phyloP scores from a whole-genome alignment of 2,329 filamentous ascomycete genomes.

The Cadophora malorum region DNA sequence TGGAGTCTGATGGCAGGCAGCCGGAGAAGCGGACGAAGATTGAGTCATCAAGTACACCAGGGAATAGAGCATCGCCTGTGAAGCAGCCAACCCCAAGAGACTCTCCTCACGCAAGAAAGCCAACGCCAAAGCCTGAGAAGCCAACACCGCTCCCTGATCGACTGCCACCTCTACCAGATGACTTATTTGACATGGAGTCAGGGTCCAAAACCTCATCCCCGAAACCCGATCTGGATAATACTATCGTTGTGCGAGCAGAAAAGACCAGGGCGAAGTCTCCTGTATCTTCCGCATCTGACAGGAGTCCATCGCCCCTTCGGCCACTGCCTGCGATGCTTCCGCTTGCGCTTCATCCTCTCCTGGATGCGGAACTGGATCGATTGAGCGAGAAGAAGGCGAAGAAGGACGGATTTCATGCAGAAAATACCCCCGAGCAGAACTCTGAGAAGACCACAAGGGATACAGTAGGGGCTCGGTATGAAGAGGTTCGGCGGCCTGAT shows the following conservation, averaged over 20 bases:
- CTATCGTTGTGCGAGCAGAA: constrained; percentile 30
- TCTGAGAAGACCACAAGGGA: constrained; percentile 28
- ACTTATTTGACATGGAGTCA: constrained; percentile 33
- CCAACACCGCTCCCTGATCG: constrained; percentile 35
- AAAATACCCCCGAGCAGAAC: constrained; percentile 19
- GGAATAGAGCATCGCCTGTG: constrained; percentile 21
- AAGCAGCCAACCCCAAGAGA: constrained; percentile 27
- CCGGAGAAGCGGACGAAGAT: constrained; percentile 43
- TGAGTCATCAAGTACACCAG: constrained; percentile 24
- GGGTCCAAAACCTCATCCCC: constrained; percentile 29
- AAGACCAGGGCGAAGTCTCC: constrained; percentile 26
- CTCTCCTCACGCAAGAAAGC: constrained; percentile 31
- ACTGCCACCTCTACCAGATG: constrained; percentile 39
- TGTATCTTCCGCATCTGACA: constrained; percentile 2
- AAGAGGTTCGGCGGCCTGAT: constrained; percentile 43
- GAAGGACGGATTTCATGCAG: constrained; percentile 22
- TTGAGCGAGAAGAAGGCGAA: constrained; percentile 33
- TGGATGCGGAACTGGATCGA: constrained; percentile 42
- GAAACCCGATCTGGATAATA: constrained; percentile 29
- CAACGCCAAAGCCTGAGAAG: constrained; percentile 31
- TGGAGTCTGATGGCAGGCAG: constrained; percentile 38
- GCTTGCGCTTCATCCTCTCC: constrained; percentile 41
- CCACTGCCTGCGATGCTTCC: constrained; percentile 42
- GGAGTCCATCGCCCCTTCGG: constrained; percentile 34
- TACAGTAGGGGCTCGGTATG: constrained; percentile 44